Conservation (phyloP, 192 early-diverging fungal genomes). For the Nowakowskiella sp. region DNA sequence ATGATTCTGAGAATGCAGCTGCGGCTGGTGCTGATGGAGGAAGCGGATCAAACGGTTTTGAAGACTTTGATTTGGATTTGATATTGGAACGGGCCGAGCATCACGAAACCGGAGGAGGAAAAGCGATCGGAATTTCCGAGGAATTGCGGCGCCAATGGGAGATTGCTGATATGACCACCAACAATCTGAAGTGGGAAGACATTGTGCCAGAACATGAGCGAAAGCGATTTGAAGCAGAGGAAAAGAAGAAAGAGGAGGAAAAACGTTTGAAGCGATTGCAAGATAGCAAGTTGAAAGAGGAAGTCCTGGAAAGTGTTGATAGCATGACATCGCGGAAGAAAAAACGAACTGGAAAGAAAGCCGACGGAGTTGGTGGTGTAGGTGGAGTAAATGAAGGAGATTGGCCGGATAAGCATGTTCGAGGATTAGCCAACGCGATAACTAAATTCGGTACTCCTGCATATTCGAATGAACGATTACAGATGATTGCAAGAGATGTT, state of each 20-base stretch:
- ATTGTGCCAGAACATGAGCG: slow-evolving; percentile 88
- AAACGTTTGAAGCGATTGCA: slow-evolving; percentile 41
- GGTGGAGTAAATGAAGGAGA: too few relatives aligned
- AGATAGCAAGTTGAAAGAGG: slow-evolving; percentile 33
- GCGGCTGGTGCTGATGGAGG: not conserved
- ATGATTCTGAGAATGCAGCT: slow-evolving; percentile 36
- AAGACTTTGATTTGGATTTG: slow-evolving; percentile 94
- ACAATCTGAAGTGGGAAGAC: slow-evolving; percentile 81
- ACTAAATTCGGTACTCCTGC: slow-evolving; percentile 78
- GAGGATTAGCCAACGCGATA: slow-evolving; percentile 69
- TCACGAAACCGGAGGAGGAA: slow-evolving; percentile 49
- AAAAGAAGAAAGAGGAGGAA: slow-evolving; percentile 47
- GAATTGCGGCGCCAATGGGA: slow-evolving; percentile 95
- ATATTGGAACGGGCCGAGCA: slow-evolving; percentile 93
- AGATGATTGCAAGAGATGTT: too few relatives aligned
- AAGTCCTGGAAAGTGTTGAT: slow-evolving; percentile 24
- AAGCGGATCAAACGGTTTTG: slow-evolving; percentile 52
- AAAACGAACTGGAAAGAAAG: too few relatives aligned
- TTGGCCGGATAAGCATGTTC: slow-evolving; percentile 77
- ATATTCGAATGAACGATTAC: slow-evolving; percentile 68
- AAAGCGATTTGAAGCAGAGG: slow-evolving; percentile 57
- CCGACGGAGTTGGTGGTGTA: too few relatives aligned
- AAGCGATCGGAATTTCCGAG: slow-evolving; percentile 57
- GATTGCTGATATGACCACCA: slow-evolving; percentile 76
- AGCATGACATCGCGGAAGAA: slow-evolving; percentile 12